These are phyloP conservation scores for Sextonia rubra DNA, from an alignment of 164 flowering plant genomes.

Conservation along the genomic window DNA sequence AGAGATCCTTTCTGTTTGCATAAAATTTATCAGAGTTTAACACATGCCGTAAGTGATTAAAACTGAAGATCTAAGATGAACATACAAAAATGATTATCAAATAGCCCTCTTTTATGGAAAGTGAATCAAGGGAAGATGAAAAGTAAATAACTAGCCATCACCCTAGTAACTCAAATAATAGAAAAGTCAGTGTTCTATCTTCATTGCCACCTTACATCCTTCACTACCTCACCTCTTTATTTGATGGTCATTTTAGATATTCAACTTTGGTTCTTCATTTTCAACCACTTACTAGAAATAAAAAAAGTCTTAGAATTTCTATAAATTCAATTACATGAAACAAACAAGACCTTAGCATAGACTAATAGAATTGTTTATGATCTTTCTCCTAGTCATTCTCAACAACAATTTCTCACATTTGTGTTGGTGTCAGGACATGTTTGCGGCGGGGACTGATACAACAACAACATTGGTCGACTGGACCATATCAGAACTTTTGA, in stretches of 20 bases:
- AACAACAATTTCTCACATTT: neutral
- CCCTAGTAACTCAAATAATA: too few relatives aligned
- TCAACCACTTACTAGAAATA: neutral
- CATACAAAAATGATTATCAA: too few relatives aligned
- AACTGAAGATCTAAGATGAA: too few relatives aligned
- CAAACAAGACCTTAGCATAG: neutral
- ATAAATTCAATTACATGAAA: neutral
- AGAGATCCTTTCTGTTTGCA: too few relatives aligned
- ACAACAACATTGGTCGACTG: slow-evolving; percentile 18
- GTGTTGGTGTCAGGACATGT: slow-evolving; percentile 15
- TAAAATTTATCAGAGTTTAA: too few relatives aligned
- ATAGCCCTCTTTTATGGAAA: too few relatives aligned
- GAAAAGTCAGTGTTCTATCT: too few relatives aligned
- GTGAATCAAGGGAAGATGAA: too few relatives aligned
- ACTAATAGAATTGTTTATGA: neutral
- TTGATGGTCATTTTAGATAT: neutral
- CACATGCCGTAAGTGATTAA: too few relatives aligned
- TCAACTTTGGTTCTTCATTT: neutral
- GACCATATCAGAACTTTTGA: slow-evolving; percentile 23
- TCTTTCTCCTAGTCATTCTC: neutral
- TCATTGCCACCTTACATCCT: too few relatives aligned
- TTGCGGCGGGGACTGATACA: slow-evolving; percentile 24
- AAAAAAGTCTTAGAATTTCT: neutral
- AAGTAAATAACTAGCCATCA: too few relatives aligned
- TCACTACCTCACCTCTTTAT: too few relatives aligned